phyloP scores from a whole-genome alignment of 2,329 filamentous ascomycete genomes.

The Trichophyton verrucosum region DNA sequence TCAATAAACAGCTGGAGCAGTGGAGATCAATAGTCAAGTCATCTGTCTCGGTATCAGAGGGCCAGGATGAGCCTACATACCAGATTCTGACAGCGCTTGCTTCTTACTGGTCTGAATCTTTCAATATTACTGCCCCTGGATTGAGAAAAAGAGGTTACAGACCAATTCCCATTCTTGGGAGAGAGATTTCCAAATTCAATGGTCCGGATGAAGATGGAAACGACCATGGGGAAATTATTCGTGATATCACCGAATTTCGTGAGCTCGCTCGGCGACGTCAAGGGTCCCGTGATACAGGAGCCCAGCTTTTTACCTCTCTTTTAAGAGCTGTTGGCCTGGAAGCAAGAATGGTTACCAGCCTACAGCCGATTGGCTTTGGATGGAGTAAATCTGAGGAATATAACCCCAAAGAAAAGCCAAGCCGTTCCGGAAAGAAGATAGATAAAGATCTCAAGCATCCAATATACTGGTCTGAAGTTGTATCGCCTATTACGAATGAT shows the following conservation, averaged over 20 bases:
- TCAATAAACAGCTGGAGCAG: slow-evolving; percentile 61
- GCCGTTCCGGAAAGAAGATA: slow-evolving; percentile 31
- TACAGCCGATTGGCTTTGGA: slow-evolving; percentile 80
- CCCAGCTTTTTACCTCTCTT: slow-evolving; percentile 79
- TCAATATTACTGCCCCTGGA: slow-evolving; percentile 62
- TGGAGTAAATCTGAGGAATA: slow-evolving; percentile 82
- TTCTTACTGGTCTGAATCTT: slow-evolving; percentile 79
- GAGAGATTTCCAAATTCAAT: slow-evolving; percentile 58
- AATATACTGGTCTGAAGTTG: slow-evolving; percentile 84
- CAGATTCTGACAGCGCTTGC: slow-evolving; percentile 63
- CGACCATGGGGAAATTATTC: slow-evolving; percentile 64
- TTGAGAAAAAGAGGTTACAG: slow-evolving; percentile 86
- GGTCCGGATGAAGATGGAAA: slow-evolving; percentile 49
- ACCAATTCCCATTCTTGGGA: slow-evolving; percentile 58
- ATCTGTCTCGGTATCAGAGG: slow-evolving; percentile 30
- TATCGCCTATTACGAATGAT: slow-evolving; percentile 68
- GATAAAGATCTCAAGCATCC: slow-evolving; percentile 72
- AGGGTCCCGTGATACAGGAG: slow-evolving; percentile 77
- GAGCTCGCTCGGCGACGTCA: slow-evolving; percentile 54
- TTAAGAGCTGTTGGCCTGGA: slow-evolving; percentile 70
- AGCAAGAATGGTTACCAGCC: slow-evolving; percentile 65
- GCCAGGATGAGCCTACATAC: slow-evolving; percentile 54
- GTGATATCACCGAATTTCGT: slow-evolving; percentile 55
- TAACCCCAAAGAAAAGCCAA: slow-evolving; percentile 28
- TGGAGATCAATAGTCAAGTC: slow-evolving; percentile 57